A percentile compares a stretch with the other conserved stretches of the same genome.
phyloP scores from a whole-genome alignment of 2,329 filamentous ascomycete genomes.

The Leptographium galeiforme region DNA sequence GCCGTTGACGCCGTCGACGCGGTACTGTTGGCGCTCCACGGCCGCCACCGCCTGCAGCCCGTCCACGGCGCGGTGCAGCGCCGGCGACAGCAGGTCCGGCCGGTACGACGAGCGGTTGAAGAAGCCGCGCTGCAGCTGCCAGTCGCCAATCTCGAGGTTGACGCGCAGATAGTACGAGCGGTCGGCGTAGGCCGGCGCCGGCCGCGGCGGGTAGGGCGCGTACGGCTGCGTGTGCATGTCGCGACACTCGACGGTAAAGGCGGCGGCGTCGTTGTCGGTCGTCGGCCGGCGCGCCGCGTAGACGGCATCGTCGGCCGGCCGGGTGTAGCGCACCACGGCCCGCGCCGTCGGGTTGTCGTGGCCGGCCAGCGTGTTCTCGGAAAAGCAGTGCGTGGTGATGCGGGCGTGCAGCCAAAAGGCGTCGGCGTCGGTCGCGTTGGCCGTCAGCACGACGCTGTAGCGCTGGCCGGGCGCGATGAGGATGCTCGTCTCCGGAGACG shows the following conservation, averaged over 20 bases:
- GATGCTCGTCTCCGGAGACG: slow-evolving; percentile 43
- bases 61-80: slow-evolving; percentile 34
- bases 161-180: slow-evolving; percentile 39
- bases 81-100: slow-evolving; percentile 31
- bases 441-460: slow-evolving; percentile 52
- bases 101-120: slow-evolving; percentile 44
- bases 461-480: slow-evolving; percentile 58
- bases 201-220: slow-evolving; percentile 25
- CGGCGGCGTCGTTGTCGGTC: slow-evolving; percentile 20
- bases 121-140: slow-evolving; percentile 42
- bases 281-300: slow-evolving; percentile 14
- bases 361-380: slow-evolving; percentile 31
- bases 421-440: slow-evolving; percentile 36
- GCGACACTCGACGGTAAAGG: slow-evolving; percentile 28
- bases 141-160: slow-evolving; percentile 46
- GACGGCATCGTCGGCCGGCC: neutral
- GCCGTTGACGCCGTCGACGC: slow-evolving; percentile 37
- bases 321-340: slow-evolving; percentile 33
- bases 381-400: slow-evolving; percentile 48
- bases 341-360: slow-evolving; percentile 30
- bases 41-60: slow-evolving; percentile 18
- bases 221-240: slow-evolving; percentile 35
- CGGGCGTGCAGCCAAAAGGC: slow-evolving; percentile 53
- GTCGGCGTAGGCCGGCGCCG: slow-evolving; percentile 33
- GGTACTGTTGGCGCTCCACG: slow-evolving; percentile 18